A percentile compares a stretch with the other conserved stretches of the same genome.
phyloP scores from a whole-genome alignment of 305 asterid genomes.

The Fraxinus baroniana region DNA sequence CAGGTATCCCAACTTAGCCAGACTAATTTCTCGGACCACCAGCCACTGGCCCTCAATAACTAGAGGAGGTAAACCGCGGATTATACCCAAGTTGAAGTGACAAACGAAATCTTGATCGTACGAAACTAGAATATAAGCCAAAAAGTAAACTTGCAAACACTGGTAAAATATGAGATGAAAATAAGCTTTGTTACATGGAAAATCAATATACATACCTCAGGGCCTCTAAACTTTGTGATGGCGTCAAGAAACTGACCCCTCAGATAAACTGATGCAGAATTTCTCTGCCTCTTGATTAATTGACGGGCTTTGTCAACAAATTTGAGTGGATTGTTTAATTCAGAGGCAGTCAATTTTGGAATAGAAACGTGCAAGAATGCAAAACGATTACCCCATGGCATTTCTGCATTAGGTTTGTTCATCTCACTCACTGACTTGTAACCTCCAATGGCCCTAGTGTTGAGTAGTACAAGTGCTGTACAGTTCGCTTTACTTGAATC shows the following conservation, averaged over 20 bases:
- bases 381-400: constrained; percentile 67
- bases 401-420: constrained; percentile 49
- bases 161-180: background rate
- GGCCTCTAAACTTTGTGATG: constrained; percentile 42
- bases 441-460: constrained; percentile 59
- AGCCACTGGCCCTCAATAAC: too few relatives aligned
- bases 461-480: constrained; percentile 53
- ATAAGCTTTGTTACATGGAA: background rate
- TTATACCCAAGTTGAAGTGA: too few relatives aligned
- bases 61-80: too few relatives aligned
- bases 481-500: constrained; percentile 34
- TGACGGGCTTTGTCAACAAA: constrained; percentile 43
- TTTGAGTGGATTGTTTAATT: constrained; percentile 34
- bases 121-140: background rate
- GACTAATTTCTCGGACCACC: too few relatives aligned
- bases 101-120: background rate
- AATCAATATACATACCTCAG: constrained; percentile 40
- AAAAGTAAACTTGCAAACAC: background rate
- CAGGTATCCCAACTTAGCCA: too few relatives aligned
- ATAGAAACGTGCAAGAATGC: constrained; percentile 52
- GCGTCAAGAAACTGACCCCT: constrained; percentile 43
- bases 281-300: constrained; percentile 44
- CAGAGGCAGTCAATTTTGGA: constrained; percentile 31
- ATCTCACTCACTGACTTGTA: constrained; percentile 65
- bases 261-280: constrained; percentile 45